phyloP scores from a whole-genome alignment of 352 stramenopile species.

The Phytophthora pisi region DNA sequence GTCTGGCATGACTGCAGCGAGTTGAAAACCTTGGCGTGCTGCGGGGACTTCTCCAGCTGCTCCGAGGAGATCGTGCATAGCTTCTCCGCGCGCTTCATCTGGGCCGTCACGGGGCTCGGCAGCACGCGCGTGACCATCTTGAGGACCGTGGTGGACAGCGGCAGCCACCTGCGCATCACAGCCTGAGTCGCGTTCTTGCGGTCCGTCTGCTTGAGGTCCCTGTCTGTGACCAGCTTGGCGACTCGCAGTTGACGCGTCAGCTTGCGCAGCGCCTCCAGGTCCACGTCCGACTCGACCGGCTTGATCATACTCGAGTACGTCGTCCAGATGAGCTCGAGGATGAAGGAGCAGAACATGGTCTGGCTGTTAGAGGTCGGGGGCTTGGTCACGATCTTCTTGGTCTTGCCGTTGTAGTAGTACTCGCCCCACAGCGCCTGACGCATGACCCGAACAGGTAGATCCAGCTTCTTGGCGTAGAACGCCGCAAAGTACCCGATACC shows the following conservation, averaged over 20 bases:
- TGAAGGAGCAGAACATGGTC: conserved; percentile 93
- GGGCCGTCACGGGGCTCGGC: conserved; percentile 74
- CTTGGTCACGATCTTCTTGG: conserved; percentile 89
- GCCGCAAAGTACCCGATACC: conserved; percentile 82
- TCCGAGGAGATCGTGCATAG: conserved; percentile 57
- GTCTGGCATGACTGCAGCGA: conserved; percentile 68
- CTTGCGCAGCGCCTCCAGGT: conserved; percentile 62
- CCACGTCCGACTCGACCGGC: conserved; percentile 50
- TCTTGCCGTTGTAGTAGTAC: conserved; percentile 91
- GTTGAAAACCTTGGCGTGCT: conserved; percentile 49
- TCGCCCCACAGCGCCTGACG: conserved; percentile 92
- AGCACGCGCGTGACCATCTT: conserved; percentile 91
- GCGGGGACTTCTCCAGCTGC: conserved; percentile 35
- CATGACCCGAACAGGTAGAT: conserved; percentile 64
- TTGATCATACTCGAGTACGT: conserved; percentile 76
- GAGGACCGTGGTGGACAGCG: conserved; percentile 84
- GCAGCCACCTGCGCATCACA: conserved; percentile 92
- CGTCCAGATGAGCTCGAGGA: conserved; percentile 91
- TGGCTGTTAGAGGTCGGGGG: conserved; percentile 69
- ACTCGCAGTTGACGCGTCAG: conserved; percentile 73
- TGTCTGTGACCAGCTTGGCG: conserved; percentile 66
- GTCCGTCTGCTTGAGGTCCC: conserved; percentile 76
- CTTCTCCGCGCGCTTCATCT: conserved; percentile 72
- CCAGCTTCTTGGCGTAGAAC: conserved; percentile 75
- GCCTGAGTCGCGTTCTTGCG: conserved; percentile 63